A percentile compares a stretch with the other conserved stretches of the same genome.
These are phyloP conservation scores for Onygenales sp. DNA, from an alignment of 2,329 filamentous ascomycete species.

Conservation along the genomic window DNA sequence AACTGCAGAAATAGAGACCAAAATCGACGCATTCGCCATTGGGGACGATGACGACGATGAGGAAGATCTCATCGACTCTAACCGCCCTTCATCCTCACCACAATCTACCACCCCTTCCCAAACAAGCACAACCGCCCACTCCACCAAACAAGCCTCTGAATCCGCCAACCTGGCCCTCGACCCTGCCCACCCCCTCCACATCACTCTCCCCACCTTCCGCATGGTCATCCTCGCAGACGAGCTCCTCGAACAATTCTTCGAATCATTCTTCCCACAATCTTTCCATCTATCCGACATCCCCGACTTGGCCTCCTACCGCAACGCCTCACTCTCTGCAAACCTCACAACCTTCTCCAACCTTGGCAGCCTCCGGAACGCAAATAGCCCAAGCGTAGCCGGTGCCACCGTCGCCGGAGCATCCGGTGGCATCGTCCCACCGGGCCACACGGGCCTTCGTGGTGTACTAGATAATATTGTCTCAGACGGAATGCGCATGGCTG, in stretches of 20 bases:
- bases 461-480: constrained; percentile 96
- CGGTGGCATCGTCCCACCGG: constrained; percentile 51
- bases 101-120: constrained; percentile 17
- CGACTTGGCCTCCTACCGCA: constrained; percentile 35
- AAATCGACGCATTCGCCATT: constrained; percentile 59
- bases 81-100: constrained; percentile 12
- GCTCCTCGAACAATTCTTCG: constrained; percentile 91
- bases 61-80: constrained; percentile 25
- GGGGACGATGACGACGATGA: constrained; percentile 68
- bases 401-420: constrained; percentile 40
- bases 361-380: constrained; percentile 36
- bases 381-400: constrained; percentile 27
- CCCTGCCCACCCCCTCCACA: constrained; percentile 84
- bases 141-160: constrained; percentile 59
- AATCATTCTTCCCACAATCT: constrained; percentile 85
- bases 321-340: constrained; percentile 50
- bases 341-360: constrained; percentile 80
- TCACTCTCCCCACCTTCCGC: constrained; percentile 92
- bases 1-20: constrained; percentile 23
- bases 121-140: constrained; percentile 27
- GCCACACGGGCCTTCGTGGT: constrained; percentile 73
- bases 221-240: constrained; percentile 98
- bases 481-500: constrained; percentile 91
- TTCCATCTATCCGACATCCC: constrained; percentile 72
- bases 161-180: constrained; percentile 85